Conservation (phyloP, 179 eudicot genomes). For the Pouteria campechiana region DNA sequence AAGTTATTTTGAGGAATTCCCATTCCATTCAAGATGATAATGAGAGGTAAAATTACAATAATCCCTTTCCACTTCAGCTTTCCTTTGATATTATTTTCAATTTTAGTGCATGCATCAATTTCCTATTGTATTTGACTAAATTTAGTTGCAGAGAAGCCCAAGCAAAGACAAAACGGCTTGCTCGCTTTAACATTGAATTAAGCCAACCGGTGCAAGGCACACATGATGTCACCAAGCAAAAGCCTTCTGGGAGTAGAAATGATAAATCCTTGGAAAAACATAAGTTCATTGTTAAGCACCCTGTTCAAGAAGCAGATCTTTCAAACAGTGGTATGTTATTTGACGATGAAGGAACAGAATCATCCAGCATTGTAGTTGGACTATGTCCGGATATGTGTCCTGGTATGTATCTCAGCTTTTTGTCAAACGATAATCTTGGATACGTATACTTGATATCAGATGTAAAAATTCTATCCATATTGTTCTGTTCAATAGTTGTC, state of each 20-base stretch:
- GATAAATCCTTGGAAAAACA: constrained; percentile 29
- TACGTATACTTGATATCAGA: not conserved
- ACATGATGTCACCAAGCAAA: constrained; percentile 22
- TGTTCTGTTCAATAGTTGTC: not conserved
- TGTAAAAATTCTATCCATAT: not conserved
- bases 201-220: constrained; percentile 32
- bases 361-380: constrained; percentile 54
- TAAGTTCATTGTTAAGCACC: constrained; percentile 17
- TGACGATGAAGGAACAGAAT: constrained; percentile 49
- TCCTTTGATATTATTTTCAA: no score
- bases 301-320: constrained; percentile 22
- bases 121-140: no score
- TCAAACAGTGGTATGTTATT: constrained; percentile 15
- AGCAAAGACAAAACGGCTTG: constrained; percentile 87
- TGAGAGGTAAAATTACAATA: constrained; percentile 32
- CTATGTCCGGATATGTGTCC: constrained; percentile 98
- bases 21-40: constrained; percentile 26
- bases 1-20: constrained; percentile 15
- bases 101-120: no score
- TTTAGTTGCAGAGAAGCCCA: constrained; percentile 56
- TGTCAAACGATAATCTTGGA: not conserved
- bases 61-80: no score
- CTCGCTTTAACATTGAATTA: constrained; percentile 76
- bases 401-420: constrained; percentile 28
- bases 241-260: constrained; percentile 16